Evolutionary conservation across 805 yeast species (phyloP).

Genomic region (Metschnikowia kunwiensis): DNA sequence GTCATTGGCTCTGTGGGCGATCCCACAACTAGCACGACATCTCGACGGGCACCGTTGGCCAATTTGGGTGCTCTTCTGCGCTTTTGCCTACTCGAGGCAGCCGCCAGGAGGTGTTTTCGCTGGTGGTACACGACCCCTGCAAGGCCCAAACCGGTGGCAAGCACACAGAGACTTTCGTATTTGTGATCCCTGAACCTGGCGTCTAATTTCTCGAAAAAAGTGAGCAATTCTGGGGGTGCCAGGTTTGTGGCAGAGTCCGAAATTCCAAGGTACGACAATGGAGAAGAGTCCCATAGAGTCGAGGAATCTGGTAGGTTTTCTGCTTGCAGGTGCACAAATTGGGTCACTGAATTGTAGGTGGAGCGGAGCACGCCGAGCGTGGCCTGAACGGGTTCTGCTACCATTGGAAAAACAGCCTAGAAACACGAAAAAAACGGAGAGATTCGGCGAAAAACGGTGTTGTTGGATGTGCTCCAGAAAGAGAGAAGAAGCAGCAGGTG

Average conservation of each 20-base stretch:
- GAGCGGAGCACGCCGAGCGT: slow-evolving; percentile 29
- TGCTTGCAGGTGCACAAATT: slow-evolving; percentile 23
- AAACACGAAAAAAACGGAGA: too few species aligned
- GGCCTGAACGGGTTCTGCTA: slow-evolving; percentile 45
- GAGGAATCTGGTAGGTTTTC: slow-evolving; percentile 23
- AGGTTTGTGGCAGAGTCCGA: background rate
- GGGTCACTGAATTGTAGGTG: slow-evolving; percentile 21
- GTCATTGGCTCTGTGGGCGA: slow-evolving; percentile 74
- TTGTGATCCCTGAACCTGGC: background rate
- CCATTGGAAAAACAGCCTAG: slow-evolving; percentile 35
- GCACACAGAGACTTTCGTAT: slow-evolving; percentile 6
- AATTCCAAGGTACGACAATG: slow-evolving; percentile 4
- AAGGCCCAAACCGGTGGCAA: slow-evolving; percentile 12
- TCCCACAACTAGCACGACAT: slow-evolving; percentile 72
- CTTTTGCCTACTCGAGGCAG: slow-evolving; percentile 11
- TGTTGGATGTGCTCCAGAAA: too few species aligned
- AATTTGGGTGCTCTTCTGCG: slow-evolving; percentile 58
- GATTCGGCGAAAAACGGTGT: too few species aligned
- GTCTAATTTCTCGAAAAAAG: background rate
- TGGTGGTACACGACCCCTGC: slow-evolving; percentile 10
- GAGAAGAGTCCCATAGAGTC: slow-evolving; percentile 8
- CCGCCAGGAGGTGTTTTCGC: background rate
- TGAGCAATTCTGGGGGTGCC: slow-evolving; percentile 3
- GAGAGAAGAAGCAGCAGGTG: too few species aligned
- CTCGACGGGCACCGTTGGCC: slow-evolving; percentile 68